phyloP scores from a whole-genome alignment of 768 basidiomycete species.

The Daedalea quercina region DNA sequence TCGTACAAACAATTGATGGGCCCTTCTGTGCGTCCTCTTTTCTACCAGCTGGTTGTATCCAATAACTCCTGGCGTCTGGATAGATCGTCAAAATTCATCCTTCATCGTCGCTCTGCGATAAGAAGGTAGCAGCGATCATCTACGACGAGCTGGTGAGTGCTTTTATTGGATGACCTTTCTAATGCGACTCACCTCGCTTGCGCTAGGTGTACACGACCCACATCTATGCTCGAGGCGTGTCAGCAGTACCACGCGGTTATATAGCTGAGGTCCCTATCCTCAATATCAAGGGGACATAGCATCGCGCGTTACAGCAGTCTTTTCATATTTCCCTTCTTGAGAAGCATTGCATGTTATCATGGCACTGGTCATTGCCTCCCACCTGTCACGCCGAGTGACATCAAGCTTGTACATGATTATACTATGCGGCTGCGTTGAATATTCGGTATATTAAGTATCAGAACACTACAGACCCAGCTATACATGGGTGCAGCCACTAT shows the following conservation, averaged over 20 bases:
- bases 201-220: conserved; percentile 72
- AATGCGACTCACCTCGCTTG: conserved; percentile 1
- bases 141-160: conserved; percentile 85
- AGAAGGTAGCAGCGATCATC: conserved; percentile 80
- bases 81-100: conserved; percentile 88
- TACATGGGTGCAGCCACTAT: too few species aligned
- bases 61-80: neutral
- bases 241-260: conserved; percentile 61
- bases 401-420: too few species aligned
- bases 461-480: too few species aligned
- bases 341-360: too few species aligned
- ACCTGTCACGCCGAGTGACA: too few species aligned
- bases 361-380: too few species aligned
- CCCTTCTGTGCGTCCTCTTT: conserved; percentile 41
- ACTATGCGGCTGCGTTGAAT: too few species aligned
- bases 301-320: neutral
- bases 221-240: conserved; percentile 90
- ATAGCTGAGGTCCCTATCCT: conserved; percentile 25
- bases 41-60: neutral
- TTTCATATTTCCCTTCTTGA: too few species aligned
- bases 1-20: conserved; percentile 82
- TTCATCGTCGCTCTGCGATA: conserved; percentile 72
- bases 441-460: too few species aligned
- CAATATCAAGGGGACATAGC: conserved; percentile 3
- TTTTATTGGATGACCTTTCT: neutral